phyloP scores from a whole-genome alignment of 768 basidiomycete species.

The Mycena vitilis region DNA sequence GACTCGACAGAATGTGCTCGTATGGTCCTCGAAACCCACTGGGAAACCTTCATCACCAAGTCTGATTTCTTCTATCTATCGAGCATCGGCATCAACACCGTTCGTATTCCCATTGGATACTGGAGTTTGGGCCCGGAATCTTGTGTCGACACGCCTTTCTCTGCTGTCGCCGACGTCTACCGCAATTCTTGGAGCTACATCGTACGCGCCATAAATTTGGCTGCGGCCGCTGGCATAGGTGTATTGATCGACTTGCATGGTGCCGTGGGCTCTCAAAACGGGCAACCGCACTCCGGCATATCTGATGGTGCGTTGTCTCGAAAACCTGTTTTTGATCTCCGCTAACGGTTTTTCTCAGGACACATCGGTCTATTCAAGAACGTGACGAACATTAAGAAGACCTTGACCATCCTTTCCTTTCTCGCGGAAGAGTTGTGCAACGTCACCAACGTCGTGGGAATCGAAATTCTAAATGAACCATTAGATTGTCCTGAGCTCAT shows the following conservation, averaged over 20 bases:
- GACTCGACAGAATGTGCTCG: slow-evolving; percentile 55
- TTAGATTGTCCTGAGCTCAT: slow-evolving; percentile 59
- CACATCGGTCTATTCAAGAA: slow-evolving; percentile 60
- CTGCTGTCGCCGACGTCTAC: slow-evolving; percentile 62
- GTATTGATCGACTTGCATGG: slow-evolving; percentile 79
- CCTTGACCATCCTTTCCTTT: slow-evolving; percentile 60
- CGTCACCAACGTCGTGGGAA: slow-evolving; percentile 68
- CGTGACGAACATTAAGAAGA: slow-evolving; percentile 60
- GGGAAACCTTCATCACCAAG: slow-evolving; percentile 78
- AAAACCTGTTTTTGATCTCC: too few relatives aligned
- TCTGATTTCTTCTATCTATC: slow-evolving; percentile 77
- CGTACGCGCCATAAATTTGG: slow-evolving; percentile 69
- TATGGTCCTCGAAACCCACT: slow-evolving; percentile 73
- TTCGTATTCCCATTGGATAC: slow-evolving; percentile 71
- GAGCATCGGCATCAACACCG: slow-evolving; percentile 74
- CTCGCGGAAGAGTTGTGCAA: slow-evolving; percentile 55
- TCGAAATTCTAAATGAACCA: slow-evolving; percentile 73
- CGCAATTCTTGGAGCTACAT: slow-evolving; percentile 76
- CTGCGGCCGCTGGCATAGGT: slow-evolving; percentile 69
- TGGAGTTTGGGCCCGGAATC: slow-evolving; percentile 70
- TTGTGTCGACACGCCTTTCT: slow-evolving; percentile 75
- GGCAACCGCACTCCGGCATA: slow-evolving; percentile 75
- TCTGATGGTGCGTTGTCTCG: slow-evolving; percentile 49
- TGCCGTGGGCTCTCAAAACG: slow-evolving; percentile 83
- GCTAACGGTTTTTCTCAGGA: slow-evolving; percentile 26